Evolutionary conservation across 1,284 basidiomycete genomes (phyloP).

Genomic region (Melampsora occidentalis): DNA sequence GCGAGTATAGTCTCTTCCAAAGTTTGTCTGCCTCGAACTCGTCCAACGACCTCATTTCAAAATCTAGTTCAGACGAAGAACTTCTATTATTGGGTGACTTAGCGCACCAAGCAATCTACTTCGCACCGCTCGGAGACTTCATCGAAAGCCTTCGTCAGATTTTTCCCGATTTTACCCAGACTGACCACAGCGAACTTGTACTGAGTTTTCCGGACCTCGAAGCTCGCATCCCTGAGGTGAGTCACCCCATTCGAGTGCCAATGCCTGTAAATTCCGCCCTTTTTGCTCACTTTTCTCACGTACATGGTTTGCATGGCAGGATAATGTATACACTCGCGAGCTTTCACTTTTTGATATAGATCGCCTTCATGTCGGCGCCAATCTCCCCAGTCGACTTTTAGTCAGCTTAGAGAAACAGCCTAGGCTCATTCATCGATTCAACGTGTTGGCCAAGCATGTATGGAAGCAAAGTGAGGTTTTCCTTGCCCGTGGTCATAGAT

Average conservation of each 20-base stretch:
- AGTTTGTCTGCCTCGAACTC: not conserved
- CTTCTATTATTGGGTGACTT: constrained; percentile 19
- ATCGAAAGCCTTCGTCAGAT: constrained; percentile 24
- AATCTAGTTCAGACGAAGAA: not conserved
- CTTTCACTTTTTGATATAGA: constrained; percentile 40
- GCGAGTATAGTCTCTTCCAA: constrained; percentile 36
- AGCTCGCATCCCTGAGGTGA: constrained; percentile 32
- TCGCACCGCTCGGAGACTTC: constrained; percentile 10
- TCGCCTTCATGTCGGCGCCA: constrained; percentile 39
- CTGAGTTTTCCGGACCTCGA: constrained; percentile 26
- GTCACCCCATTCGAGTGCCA: not conserved
- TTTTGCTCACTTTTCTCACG: not conserved
- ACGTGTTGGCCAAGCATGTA: constrained; percentile 33
- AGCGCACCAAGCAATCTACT: constrained; percentile 29
- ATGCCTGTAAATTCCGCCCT: too few relatives aligned
- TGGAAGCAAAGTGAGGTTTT: constrained; percentile 18
- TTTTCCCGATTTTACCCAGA: constrained; percentile 24
- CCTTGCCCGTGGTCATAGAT: too few relatives aligned
- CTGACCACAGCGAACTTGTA: constrained; percentile 29
- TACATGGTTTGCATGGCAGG: not conserved
- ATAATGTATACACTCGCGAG: constrained; percentile 30
- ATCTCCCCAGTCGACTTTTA: constrained; percentile 14
- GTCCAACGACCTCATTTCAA: not conserved
- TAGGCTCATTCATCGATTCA: constrained; percentile 39
- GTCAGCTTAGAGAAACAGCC: constrained; percentile 36